Conservation (phyloP, 176 grass and related monocot species). For the Elaeis guineensis region DNA sequence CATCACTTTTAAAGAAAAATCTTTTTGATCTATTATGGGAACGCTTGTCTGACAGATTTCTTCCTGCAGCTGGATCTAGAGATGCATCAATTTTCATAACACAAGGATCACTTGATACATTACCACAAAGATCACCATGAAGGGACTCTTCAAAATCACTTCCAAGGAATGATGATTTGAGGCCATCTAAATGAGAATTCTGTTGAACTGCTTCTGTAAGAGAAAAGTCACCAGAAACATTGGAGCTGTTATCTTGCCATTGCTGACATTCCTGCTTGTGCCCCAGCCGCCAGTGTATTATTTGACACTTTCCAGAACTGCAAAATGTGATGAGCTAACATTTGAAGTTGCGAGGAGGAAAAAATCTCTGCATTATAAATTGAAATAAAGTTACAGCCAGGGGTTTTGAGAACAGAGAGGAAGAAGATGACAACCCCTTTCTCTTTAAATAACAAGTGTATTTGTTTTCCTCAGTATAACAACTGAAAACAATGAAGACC, state of each 20-base stretch:
- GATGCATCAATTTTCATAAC: constrained; percentile 33
- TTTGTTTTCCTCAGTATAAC: no score
- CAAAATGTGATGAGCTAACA: not conserved
- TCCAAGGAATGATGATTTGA: constrained; percentile 57
- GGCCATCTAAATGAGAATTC: constrained; percentile 57
- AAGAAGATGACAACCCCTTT: no score
- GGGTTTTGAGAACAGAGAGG: no score
- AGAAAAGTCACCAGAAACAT: constrained; percentile 30
- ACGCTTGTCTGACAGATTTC: constrained; percentile 33
- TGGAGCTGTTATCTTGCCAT: constrained; percentile 36
- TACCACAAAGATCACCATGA: constrained; percentile 41
- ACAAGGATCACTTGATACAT: constrained; percentile 42
- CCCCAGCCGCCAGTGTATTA: constrained; percentile 90
- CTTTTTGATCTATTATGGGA: constrained; percentile 40
- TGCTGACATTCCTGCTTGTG: constrained; percentile 82
- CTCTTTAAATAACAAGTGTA: no score
- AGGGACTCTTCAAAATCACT: constrained; percentile 36
- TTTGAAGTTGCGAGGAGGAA: no score
- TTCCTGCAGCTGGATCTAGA: constrained; percentile 22
- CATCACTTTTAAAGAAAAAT: constrained; percentile 34
- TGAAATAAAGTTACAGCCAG: no score
- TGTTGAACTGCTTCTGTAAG: constrained; percentile 37
- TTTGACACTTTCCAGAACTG: constrained; percentile 99
- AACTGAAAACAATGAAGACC: no score
- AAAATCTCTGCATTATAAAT: no score